Conservation (phyloP, 768 basidiomycete genomes). For the Tulasnella sp. region DNA sequence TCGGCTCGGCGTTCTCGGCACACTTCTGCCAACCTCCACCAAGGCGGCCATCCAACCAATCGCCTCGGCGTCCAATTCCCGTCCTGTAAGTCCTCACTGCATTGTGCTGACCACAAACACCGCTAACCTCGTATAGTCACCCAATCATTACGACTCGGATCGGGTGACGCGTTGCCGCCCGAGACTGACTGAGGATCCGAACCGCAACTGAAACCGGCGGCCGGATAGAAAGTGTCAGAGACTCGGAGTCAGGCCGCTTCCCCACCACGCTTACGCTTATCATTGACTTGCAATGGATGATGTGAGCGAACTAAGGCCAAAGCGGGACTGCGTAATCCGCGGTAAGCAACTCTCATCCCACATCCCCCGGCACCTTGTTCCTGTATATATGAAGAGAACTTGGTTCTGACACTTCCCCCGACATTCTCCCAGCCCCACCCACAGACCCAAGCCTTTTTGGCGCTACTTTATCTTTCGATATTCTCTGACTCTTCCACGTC, state of each 20-base stretch:
- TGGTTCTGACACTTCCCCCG: not conserved
- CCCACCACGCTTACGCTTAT: not conserved
- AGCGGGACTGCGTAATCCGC: constrained; percentile 2
- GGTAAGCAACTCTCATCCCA: not conserved
- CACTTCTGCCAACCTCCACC: not conserved
- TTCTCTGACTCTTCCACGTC: not conserved
- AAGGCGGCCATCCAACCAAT: not conserved
- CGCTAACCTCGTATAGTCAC: not conserved
- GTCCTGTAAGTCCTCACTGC: too few species aligned
- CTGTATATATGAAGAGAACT: not conserved
- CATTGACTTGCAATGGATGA: not conserved
- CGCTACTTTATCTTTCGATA: not conserved
- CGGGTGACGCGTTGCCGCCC: not conserved
- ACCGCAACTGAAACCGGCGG: not conserved
- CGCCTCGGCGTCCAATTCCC: too few species aligned
- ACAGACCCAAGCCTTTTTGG: not conserved
- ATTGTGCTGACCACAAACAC: not conserved
- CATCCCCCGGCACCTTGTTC: not conserved
- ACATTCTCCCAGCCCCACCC: not conserved
- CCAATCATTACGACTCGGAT: not conserved
- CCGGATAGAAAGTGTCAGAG: not conserved
- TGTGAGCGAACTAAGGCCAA: not conserved
- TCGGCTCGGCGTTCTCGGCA: not conserved
- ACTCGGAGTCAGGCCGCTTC: not conserved
- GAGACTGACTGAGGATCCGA: not conserved